Conservation (phyloP, 257 asterid species). For the Cinchona pubescens region DNA sequence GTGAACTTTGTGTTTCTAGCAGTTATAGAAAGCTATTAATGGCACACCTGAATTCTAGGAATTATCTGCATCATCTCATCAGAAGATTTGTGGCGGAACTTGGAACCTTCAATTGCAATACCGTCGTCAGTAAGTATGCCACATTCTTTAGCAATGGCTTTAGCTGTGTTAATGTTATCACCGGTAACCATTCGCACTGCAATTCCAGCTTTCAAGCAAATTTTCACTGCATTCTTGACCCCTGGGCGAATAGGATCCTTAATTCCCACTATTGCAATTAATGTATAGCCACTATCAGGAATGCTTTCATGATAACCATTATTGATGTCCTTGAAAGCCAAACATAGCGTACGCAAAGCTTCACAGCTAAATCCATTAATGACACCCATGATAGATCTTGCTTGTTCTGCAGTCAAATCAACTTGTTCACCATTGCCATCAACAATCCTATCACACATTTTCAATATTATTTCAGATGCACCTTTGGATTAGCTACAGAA, state of each 20-base stretch:
- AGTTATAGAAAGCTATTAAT: constrained; percentile 6
- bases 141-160: constrained; percentile 94
- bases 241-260: constrained; percentile 97
- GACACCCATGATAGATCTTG: constrained; percentile 34
- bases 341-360: constrained; percentile 85
- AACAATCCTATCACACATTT: constrained; percentile 55
- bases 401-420: constrained; percentile 60
- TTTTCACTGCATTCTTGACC: constrained; percentile 81
- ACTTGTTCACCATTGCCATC: constrained; percentile 58
- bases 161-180: constrained; percentile 90
- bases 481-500: constrained; percentile 97
- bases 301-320: constrained; percentile 36
- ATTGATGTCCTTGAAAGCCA: constrained; percentile 75
- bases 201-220: constrained; percentile 87
- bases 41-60: constrained; percentile 74
- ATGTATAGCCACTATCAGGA: constrained; percentile 72
- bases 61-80: constrained; percentile 65
- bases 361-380: constrained; percentile 73
- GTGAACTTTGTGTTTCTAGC: not conserved
- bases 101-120: constrained; percentile 85
- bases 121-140: constrained; percentile 71
- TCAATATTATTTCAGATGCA: constrained; percentile 85
- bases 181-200: constrained; percentile 94
- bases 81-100: constrained; percentile 56
- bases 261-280: constrained; percentile 81